These are phyloP conservation scores for Ceratocystis albifundus DNA, from an alignment of 2,329 filamentous ascomycete species.

Conservation along the genomic window DNA sequence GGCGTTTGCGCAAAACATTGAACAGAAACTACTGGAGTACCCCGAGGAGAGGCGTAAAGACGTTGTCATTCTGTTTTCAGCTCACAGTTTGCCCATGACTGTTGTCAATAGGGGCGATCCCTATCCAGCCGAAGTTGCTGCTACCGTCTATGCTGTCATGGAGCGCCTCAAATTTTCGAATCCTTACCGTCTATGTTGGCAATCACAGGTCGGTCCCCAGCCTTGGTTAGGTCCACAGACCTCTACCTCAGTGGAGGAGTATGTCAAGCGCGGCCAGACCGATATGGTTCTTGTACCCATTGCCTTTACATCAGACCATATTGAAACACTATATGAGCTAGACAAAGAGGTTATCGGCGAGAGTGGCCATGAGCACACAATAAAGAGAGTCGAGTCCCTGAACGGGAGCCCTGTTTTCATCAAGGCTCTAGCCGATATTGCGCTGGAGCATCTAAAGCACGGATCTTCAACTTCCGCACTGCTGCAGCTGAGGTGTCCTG, in stretches of 20 bases:
- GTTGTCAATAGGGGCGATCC: constrained; percentile 94
- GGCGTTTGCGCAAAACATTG: constrained; percentile 85
- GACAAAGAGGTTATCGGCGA: constrained; percentile 93
- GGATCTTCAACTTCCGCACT: constrained; percentile 61
- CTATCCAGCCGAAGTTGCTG: constrained; percentile 89
- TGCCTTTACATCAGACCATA: constrained; percentile 97
- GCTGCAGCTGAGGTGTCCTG: constrained; percentile 84
- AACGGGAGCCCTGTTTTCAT: constrained; percentile 91
- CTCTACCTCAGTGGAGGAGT: constrained; percentile 71
- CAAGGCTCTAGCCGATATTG: constrained; percentile 74
- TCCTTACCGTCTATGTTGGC: constrained; percentile 90
- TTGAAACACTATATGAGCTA: constrained; percentile 90
- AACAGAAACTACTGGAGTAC: constrained; percentile 72
- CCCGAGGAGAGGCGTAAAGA: constrained; percentile 66
- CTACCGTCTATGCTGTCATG: constrained; percentile 96
- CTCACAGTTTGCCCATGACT: constrained; percentile 91
- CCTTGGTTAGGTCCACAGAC: constrained; percentile 96
- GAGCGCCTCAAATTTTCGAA: constrained; percentile 76
- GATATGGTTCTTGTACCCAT: constrained; percentile 88
- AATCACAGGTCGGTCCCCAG: constrained; percentile 90
- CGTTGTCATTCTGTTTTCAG: constrained; percentile 84
- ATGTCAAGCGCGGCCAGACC: constrained; percentile 81
- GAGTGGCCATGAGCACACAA: constrained; percentile 60
- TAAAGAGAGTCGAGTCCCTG: constrained; percentile 83
- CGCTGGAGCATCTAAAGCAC: constrained; percentile 61